Evolutionary conservation across 805 yeast genomes (phyloP), one percentile per base, ranked within the genome.

Genomic region (Saccharomycopsis olivae): DNA sequence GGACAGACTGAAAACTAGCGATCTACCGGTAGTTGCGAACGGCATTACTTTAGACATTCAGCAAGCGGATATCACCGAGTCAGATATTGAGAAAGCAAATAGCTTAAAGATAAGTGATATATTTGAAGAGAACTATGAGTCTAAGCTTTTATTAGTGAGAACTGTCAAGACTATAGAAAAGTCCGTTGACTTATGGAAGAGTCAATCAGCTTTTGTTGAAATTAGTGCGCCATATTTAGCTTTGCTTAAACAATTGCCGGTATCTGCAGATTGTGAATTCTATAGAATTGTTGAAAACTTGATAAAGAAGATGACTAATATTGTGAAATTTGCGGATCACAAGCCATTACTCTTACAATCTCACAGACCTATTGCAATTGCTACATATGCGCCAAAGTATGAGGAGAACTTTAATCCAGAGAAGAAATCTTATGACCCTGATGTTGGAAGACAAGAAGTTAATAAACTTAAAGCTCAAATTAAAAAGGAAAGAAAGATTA

Each of bases 401-500:
- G 96, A 89, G 62, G 97, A 86, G 54, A 86, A 87, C 66, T 92
- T 79, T 73, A 89, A 88, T 63, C 95, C 96, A 41, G 96, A 86
- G 56, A 84, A 78, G 73, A 88, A 84, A 64, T 83, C 94, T 6
- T 82, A 86, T 58, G 96, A 89, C 58, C 72, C 81, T 38, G 82
- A 88, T 57, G 69, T 77, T 50, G 77, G 80, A 45, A 71, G 92
- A 60, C 84, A 78, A 50, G 97, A 92, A 59, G 62, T 84, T 51
- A 71, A 69, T 57, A 92, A 92, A 68, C 72, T 89, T 66, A 75
- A 73, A 61, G 77, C 81, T 16, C 85, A 83, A 62, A 64, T 87
- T 60, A 92, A 92, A 76, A 82, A 87, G 61, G 98, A 92, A 62
- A 76, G 79, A 57, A 92, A 92, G 64, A 73, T 78, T 51, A 79